Evolutionary conservation across 2,329 filamentous ascomycete species (phyloP), one percentile per base, ranked within the genome.

Genomic region (Penicillium sp.): DNA sequence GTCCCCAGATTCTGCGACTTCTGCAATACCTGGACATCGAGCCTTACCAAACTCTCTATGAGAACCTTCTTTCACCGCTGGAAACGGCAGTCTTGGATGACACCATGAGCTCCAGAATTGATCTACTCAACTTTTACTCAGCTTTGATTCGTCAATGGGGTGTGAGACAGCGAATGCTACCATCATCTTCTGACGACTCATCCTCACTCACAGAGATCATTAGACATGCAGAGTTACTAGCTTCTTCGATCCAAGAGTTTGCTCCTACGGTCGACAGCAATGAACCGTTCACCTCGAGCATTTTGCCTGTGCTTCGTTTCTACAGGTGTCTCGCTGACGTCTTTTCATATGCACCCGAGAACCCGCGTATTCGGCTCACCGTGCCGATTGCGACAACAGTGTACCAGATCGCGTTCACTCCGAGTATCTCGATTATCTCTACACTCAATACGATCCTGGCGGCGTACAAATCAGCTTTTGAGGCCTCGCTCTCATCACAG

Each of bases 401-500:
- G 14, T 92, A 92, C 63, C 73, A 73, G 7, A 69, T 92, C 26
- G 70, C 80, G 46, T 88, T 92, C 59, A 75, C 72, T 41, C 65
- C 72, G 13, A 84, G 79, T 2, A 68, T 80, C 10, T 73, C 74
- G 12, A 76, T 76, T 11, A 68, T 84, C 3, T 84, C 85, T 5
- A 79, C 82, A 4, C 73, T 87, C 22, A 86, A 80, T 56, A 72
- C 73, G 32, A 72, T 88, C 16, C 71, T 93, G 17, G 79, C 82
- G 2, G 67, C 65, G 29, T 90, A 88, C 67, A 92, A 92, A 60
- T 71, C 71, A 15, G 77, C 81, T 0, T 86, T 90, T 53, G 84
- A 90, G 56, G 63, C 67, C 16, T 78, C 80, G 40, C 77, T 67
- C 14, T 65, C 37, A 57, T 72, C 60, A 8, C 55, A 45, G 39